phyloP scores from a whole-genome alignment of 2,329 filamentous ascomycete genomes.

The Scedosporium minutisporum region DNA sequence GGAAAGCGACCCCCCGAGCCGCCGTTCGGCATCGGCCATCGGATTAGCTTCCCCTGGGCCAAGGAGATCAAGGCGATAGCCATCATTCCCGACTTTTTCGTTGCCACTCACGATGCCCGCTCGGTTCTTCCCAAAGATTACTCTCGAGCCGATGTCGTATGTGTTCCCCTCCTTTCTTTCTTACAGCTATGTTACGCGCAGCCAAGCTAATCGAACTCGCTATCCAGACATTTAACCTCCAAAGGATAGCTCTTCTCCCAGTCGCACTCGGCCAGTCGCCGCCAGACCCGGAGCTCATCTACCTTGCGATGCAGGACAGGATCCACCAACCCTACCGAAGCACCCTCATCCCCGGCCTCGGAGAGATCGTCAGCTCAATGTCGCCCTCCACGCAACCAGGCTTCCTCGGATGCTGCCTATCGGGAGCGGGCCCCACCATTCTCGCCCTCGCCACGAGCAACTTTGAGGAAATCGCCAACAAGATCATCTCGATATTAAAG shows the following conservation, averaged over 20 bases:
- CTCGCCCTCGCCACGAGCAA: slow-evolving; percentile 83
- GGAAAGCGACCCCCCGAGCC: slow-evolving; percentile 78
- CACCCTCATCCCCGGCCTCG: slow-evolving; percentile 80
- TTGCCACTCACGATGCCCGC: slow-evolving; percentile 85
- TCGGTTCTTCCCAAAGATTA: slow-evolving; percentile 76
- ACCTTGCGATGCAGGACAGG: slow-evolving; percentile 97
- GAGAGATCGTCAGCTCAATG: slow-evolving; percentile 83
- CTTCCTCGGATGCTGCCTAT: slow-evolving; percentile 86
- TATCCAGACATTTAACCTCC: slow-evolving; percentile 72
- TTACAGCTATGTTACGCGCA: neutral
- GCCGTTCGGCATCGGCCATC: slow-evolving; percentile 87
- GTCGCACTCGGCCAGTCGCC: slow-evolving; percentile 83
- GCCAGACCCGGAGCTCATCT: slow-evolving; percentile 87
- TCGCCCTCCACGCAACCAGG: slow-evolving; percentile 80
- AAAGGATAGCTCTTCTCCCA: slow-evolving; percentile 83
- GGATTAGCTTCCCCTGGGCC: slow-evolving; percentile 91
- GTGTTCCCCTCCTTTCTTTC: slow-evolving; percentile 19
- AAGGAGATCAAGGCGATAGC: slow-evolving; percentile 93
- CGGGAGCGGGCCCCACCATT: slow-evolving; percentile 90
- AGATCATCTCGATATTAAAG: slow-evolving; percentile 67
- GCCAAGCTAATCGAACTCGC: neutral
- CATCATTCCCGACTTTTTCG: slow-evolving; percentile 92
- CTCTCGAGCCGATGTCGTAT: slow-evolving; percentile 70
- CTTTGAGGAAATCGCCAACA: slow-evolving; percentile 76
- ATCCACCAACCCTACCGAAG: slow-evolving; percentile 95